These are phyloP conservation scores for Laguncularia racemosa DNA, from an alignment of 345 rosid species.

Conservation along the genomic window DNA sequence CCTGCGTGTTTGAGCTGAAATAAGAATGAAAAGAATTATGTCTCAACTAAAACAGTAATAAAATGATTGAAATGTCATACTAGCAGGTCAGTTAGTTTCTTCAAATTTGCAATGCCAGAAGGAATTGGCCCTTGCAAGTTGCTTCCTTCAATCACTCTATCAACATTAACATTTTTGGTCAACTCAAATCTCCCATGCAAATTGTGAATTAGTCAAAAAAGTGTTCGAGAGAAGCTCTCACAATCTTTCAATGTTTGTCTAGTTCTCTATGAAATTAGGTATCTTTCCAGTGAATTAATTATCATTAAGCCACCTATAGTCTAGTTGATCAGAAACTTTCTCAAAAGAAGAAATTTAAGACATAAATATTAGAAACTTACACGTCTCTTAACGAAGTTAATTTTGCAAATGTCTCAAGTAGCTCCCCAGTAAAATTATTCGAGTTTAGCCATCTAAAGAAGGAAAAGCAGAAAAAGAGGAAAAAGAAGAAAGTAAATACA, in stretches of 20 bases:
- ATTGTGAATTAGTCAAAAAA: not conserved
- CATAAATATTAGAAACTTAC: not conserved
- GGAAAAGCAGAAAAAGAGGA: not conserved
- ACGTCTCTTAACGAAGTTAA: too few relatives aligned
- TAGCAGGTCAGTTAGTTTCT: constrained; percentile 22
- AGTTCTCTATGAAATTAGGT: constrained; percentile 51
- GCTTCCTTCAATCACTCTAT: constrained; percentile 39
- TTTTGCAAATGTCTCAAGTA: constrained; percentile 9
- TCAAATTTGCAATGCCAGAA: constrained; percentile 16
- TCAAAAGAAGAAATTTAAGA: too few relatives aligned
- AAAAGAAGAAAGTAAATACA: not conserved
- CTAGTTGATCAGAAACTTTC: not conserved
- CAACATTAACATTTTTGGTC: not conserved
- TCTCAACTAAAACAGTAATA: not conserved
- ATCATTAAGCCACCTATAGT: constrained; percentile 39
- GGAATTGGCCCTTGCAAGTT: constrained; percentile 57
- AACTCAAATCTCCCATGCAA: not conserved
- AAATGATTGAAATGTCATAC: not conserved
- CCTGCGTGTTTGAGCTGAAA: constrained; percentile 20
- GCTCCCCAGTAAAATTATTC: constrained; percentile 10
- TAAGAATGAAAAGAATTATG: not conserved
- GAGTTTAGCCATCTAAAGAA: constrained; percentile 11
- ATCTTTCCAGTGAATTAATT: constrained; percentile 41
- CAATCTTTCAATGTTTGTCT: constrained; percentile 36
- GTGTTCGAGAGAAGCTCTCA: constrained; percentile 18